Percentiles rank a stretch among this genome's conserved stretches.
Evolutionary conservation across 257 asterid species (phyloP).

Genomic region (Scutellaria galericulata): DNA sequence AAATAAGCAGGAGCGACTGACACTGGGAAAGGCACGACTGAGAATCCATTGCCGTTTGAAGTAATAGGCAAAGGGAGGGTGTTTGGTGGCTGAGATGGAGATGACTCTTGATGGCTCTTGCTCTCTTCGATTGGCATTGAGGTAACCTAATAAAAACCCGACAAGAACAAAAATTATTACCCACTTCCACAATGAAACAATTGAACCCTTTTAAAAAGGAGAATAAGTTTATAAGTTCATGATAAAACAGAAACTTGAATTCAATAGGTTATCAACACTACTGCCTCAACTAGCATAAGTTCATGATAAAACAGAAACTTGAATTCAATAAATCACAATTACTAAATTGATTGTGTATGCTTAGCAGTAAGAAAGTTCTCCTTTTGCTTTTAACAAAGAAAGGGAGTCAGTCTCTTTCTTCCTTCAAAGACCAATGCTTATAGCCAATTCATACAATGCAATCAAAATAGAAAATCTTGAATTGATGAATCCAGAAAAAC

Average conservation of each 20-base stretch:
- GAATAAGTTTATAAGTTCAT: too few species aligned
- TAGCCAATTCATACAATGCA: slow-evolving; percentile 25
- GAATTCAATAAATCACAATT: neutral
- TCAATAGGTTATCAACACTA: neutral
- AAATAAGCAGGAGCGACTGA: slow-evolving; percentile 47
- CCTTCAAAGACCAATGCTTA: slow-evolving; percentile 16
- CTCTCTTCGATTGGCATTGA: slow-evolving; percentile 56
- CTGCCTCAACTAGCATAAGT: too few species aligned
- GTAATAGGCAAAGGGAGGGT: slow-evolving; percentile 33
- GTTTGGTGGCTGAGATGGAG: slow-evolving; percentile 32
- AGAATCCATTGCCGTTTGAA: slow-evolving; percentile 50
- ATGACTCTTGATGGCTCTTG: slow-evolving; percentile 42
- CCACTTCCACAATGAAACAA: neutral
- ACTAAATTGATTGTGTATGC: neutral
- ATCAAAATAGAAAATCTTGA: slow-evolving; percentile 21
- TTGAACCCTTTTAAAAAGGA: too few species aligned
- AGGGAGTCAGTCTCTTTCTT: slow-evolving; percentile 16
- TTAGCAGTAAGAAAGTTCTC: slow-evolving; percentile 35
- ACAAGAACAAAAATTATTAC: neutral
- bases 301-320: neutral
- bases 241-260: slow-evolving; percentile 2
- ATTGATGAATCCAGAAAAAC: slow-evolving; percentile 29
- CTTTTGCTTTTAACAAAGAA: slow-evolving; percentile 30
- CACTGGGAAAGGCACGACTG: slow-evolving; percentile 52
- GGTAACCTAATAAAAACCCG: slow-evolving; percentile 56